Base-by-base conservation (phyloP, 73 alveolate species). In the Blepharisma stoltei region DNA sequence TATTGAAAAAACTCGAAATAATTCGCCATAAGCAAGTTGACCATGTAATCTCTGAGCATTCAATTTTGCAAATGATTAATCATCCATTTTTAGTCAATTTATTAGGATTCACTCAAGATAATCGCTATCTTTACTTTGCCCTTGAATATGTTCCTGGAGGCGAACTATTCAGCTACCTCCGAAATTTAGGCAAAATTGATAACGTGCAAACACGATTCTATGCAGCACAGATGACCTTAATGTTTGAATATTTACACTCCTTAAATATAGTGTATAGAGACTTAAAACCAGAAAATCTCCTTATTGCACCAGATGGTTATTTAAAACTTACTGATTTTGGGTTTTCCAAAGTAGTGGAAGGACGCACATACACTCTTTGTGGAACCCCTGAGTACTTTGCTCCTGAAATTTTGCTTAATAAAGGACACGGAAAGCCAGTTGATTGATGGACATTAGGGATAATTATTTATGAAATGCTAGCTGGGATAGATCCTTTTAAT, bases 361-460 rank as follows among this genome's bases (percentile, higher is more conserved):
- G 80, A 25, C 77, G 92, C 52, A 88, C 95, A 7, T 88, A 86
- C 49, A 88, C 95, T 11, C 73, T 88, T 71, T 83, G 91, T 67
- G 91, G 91, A 49, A 83, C 91, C 6, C 91, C 91, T 54, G 91
- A 83, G 44, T 83, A 83, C 82, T 71, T 83, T 41, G 91, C 91
- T 38, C 91, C 91, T 50, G 91, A 83, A 67, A 83, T 83, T 47
- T 46, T 83, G 6, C 89, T 88, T 23, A 88, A 88, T 69, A 88
- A 88, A 86, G 95, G 95, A 6, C 95, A 88, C 75, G 95, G 95
- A 6, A 88, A 86, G 49, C 95, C 95, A 41, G 95, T 88, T 14
- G 95, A 88, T 86, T 88, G 95, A 94, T 92, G 97, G 97, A 91
- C 98, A 32, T 82, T 92, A 66, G 99, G 99, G 44, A 94, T 95